Conservation (phyloP, 2,329 filamentous ascomycete genomes). For the Ophiosphaerella herpotricha region DNA sequence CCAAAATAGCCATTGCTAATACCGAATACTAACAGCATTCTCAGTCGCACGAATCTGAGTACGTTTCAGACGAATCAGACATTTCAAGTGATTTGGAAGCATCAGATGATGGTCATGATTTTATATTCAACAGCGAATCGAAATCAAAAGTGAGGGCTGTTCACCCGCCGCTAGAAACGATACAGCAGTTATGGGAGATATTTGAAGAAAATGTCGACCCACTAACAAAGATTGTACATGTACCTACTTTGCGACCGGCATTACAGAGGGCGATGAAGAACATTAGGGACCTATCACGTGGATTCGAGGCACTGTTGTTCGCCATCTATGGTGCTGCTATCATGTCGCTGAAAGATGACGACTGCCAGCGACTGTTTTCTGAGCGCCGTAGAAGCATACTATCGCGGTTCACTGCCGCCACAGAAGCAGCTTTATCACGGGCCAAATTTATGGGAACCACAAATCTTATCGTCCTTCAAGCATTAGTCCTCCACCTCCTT, state of each 20-base stretch:
- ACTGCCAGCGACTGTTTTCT: constrained; percentile 58
- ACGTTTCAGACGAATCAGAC: constrained; percentile 60
- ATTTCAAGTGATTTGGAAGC: constrained; percentile 63
- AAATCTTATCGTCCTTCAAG: constrained; percentile 63
- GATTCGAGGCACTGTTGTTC: constrained; percentile 56
- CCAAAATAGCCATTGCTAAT: not conserved
- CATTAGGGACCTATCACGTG: constrained; percentile 57
- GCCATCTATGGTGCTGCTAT: constrained; percentile 21
- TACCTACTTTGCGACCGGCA: constrained; percentile 53
- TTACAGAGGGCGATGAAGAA: constrained; percentile 65
- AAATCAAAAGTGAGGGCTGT: constrained; percentile 59
- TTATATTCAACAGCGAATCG: constrained; percentile 21
- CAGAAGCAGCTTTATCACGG: constrained; percentile 5
- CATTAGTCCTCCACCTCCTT: constrained; percentile 63
- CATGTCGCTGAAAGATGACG: constrained; percentile 59
- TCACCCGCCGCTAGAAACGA: constrained; percentile 66
- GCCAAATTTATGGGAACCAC: constrained; percentile 54
- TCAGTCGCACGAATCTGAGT: constrained; percentile 6
- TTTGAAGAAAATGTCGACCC: constrained; percentile 56
- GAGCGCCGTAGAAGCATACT: constrained; percentile 63
- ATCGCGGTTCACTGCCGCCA: constrained; percentile 30
- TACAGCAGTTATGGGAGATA: constrained; percentile 72
- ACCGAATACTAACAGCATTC: too few relatives aligned
- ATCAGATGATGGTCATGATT: constrained; percentile 61
- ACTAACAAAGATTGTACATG: constrained; percentile 15